phyloP scores from a whole-genome alignment of 192 early-diverging fungal genomes.

The Coemansia sp. region DNA sequence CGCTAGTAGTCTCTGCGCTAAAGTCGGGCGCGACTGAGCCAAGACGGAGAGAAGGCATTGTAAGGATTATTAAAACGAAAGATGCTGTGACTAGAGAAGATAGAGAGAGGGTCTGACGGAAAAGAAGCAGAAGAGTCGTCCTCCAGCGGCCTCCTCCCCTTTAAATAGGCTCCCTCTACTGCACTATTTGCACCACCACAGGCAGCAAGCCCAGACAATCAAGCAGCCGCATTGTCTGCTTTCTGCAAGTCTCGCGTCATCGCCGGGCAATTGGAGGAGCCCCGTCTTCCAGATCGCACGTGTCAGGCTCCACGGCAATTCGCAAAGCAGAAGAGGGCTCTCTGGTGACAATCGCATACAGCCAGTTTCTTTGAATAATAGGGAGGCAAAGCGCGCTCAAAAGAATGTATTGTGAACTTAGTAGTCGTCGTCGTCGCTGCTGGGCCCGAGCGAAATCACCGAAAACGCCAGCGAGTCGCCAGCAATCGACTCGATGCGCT shows the following conservation, averaged over 20 bases:
- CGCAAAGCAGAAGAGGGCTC: no score
- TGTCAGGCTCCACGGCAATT: no score
- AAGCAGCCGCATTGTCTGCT: neutral
- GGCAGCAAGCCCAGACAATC: neutral
- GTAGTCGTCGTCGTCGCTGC: conserved; percentile 6
- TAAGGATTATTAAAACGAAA: conserved; percentile 4
- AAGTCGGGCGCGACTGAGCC: conserved; percentile 76
- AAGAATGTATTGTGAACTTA: neutral
- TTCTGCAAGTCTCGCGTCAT: conserved; percentile 12
- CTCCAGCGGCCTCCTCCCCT: neutral
- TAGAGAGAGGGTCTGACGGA: neutral
- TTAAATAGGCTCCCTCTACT: neutral
- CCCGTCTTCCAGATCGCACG: no score
- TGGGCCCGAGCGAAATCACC: conserved; percentile 34
- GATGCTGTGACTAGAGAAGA: neutral
- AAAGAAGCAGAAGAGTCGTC: neutral
- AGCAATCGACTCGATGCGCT: conserved; percentile 24
- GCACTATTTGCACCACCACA: neutral
- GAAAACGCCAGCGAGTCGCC: conserved; percentile 19
- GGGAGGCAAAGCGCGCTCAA: no score
- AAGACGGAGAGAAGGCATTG: conserved; percentile 62
- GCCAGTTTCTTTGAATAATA: no score
- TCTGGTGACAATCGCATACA: no score
- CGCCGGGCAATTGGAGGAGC: neutral
- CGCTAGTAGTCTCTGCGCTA: conserved; percentile 83